Conservation (phyloP, 495 filamentous ascomycete genomes). For the Astrothelium macrocarpum region DNA sequence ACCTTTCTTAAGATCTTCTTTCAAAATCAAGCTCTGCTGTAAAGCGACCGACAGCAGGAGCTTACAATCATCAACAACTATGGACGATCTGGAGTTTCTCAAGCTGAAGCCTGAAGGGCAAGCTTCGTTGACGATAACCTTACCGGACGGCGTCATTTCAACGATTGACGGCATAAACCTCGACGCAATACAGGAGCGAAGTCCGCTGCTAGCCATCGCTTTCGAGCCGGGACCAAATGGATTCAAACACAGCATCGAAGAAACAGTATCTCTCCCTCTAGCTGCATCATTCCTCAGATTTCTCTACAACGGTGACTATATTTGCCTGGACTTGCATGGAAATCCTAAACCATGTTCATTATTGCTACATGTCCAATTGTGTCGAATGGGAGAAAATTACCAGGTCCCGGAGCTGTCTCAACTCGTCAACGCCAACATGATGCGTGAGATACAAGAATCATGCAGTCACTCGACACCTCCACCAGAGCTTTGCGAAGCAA, state of each 20-base stretch:
- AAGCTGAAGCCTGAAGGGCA: constrained; percentile 1
- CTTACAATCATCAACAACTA: background rate
- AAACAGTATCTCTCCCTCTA: constrained; percentile 15
- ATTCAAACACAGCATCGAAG: constrained; percentile 17
- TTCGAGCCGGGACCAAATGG: constrained; percentile 21
- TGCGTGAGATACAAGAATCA: constrained; percentile 23
- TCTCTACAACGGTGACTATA: constrained; percentile 27
- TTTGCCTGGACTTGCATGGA: constrained; percentile 9
- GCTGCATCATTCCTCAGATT: constrained; percentile 26
- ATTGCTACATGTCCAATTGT: constrained; percentile 26
- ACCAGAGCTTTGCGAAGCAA: constrained; percentile 24
- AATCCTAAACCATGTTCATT: constrained; percentile 17
- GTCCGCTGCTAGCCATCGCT: constrained; percentile 22
- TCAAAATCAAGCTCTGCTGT: background rate
- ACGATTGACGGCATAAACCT: constrained; percentile 19
- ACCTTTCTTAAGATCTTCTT: background rate
- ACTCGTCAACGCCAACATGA: constrained; percentile 22
- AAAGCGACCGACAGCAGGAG: background rate
- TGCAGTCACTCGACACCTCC: constrained; percentile 21
- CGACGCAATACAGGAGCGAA: constrained; percentile 15
- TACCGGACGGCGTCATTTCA: constrained; percentile 15
- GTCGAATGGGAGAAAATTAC: constrained; percentile 24
- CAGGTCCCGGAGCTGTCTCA: constrained; percentile 23
- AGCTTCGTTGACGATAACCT: constrained; percentile 19
- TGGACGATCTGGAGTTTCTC: constrained; percentile 18